Conservation (phyloP, 1,284 basidiomycete genomes). For the Marasmius tenuissimus region DNA sequence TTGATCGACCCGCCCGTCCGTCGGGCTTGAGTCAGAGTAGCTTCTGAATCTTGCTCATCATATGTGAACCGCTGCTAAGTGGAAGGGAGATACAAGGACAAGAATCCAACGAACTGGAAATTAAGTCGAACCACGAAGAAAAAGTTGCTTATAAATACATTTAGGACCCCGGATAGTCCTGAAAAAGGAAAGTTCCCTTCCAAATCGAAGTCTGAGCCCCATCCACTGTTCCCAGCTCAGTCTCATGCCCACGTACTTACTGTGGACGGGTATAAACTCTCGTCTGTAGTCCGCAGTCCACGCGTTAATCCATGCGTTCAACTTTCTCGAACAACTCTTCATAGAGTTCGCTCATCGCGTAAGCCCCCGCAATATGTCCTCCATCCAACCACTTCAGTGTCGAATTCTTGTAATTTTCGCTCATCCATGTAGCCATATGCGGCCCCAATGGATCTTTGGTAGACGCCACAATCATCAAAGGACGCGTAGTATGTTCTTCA, state of each 20-base stretch:
- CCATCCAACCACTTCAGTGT: constrained; percentile 32
- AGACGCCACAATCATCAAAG: constrained; percentile 37
- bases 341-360: constrained; percentile 37
- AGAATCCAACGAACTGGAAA: no score
- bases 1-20: no score
- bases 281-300: neutral
- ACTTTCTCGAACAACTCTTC: neutral
- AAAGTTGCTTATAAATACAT: no score
- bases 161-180: no score
- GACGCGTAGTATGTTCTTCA: constrained; percentile 37
- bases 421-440: constrained; percentile 39
- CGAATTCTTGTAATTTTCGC: constrained; percentile 36
- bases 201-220: no score
- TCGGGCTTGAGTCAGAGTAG: no score
- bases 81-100: no score
- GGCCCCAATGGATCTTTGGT: constrained; percentile 34
- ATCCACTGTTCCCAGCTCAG: no score
- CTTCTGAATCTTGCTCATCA: no score
- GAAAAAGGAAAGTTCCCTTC: no score
- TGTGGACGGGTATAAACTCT: neutral
- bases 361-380: constrained; percentile 39
- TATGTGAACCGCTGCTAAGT: no score
- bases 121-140: no score
- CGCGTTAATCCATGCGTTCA: neutral
- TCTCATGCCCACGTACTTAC: neutral